Percentiles rank a stretch among this genome's conserved stretches.
Conservation (phyloP, 2,329 filamentous ascomycete genomes). For the Pestalotiopsis sp. region DNA sequence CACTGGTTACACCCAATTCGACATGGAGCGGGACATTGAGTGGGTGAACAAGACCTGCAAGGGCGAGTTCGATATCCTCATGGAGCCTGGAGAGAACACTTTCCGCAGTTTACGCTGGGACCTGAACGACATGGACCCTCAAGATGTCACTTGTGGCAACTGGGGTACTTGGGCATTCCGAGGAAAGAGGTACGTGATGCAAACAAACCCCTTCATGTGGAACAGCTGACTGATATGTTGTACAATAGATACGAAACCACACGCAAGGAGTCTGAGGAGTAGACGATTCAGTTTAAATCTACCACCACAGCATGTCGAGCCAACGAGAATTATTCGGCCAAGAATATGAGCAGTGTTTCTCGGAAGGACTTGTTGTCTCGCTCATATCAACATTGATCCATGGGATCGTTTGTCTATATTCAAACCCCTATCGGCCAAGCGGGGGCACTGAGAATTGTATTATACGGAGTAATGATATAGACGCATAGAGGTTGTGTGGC, state of each 20-base stretch:
- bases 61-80: conserved; percentile 88
- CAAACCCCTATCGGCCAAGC: background rate
- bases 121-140: conserved; percentile 90
- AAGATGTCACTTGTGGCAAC: conserved; percentile 93
- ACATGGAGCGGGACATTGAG: conserved; percentile 89
- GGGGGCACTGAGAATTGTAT: background rate
- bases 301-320: background rate
- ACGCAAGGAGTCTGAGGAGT: conserved; percentile 44
- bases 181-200: conserved; percentile 78
- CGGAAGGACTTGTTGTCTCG: background rate
- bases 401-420: background rate
- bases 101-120: conserved; percentile 97
- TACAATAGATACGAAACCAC: conserved; percentile 62
- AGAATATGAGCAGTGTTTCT: background rate
- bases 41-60: conserved; percentile 85
- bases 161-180: conserved; percentile 98
- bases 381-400: background rate
- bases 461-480: background rate
- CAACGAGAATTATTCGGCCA: background rate
- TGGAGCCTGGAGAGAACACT: conserved; percentile 90
- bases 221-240: conserved; percentile 30
- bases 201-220: background rate
- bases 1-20: conserved; percentile 93
- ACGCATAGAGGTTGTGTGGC: background rate
- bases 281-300: background rate